Base-by-base conservation (phyloP, 805 yeast species). In the Blastobotrys chiropterorum region DNA sequence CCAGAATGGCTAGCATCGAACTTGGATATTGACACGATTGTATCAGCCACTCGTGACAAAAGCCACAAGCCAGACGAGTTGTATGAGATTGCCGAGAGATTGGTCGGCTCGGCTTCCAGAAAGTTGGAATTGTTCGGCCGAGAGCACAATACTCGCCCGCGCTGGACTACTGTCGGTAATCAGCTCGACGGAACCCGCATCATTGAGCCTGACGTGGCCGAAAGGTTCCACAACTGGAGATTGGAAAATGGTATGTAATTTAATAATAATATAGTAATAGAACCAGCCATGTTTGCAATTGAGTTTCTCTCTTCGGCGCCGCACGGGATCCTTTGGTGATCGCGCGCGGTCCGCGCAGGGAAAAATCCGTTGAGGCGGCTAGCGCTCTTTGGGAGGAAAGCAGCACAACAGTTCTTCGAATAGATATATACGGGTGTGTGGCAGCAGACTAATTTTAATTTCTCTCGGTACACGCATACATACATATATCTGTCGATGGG, bases 121-220 rank as follows among this genome's bases (percentile, higher is more conserved):
- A 90, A 92, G 62, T 72, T 92, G 30, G 97, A 92, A 66, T 80
- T 92, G 1, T 90, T 90, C 69, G 97, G 97, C 3, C 76, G 95
- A 52, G 85, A 83, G 57, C 92, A 87, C 62, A 90, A 92, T 62
- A 74, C 85, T 1, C 75, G 97, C 38, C 86, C 89, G 0, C 97
- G 97, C 0, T 92, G 98, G 97, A 42, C 54, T 67, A 72, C 95
- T 0, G 78, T 89, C 48, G 96, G 96, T 0, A 85, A 88, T 62
- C 94, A 88, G 65, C 64, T 89, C 44, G 74, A 75, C 4, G 88
- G 86, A 0, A 75, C 78, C 1, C 67, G 74, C 21, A 72, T 87
- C 8, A 69, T 73, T 46, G 94, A 85, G 45, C 52, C 55, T 2
- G 56, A 55, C 34, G 42, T 59, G 21, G 50, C 53, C 30, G 53